Base-by-base conservation (phyloP, 2,329 filamentous ascomycete species). In the Hypoxylon sp. region DNA sequence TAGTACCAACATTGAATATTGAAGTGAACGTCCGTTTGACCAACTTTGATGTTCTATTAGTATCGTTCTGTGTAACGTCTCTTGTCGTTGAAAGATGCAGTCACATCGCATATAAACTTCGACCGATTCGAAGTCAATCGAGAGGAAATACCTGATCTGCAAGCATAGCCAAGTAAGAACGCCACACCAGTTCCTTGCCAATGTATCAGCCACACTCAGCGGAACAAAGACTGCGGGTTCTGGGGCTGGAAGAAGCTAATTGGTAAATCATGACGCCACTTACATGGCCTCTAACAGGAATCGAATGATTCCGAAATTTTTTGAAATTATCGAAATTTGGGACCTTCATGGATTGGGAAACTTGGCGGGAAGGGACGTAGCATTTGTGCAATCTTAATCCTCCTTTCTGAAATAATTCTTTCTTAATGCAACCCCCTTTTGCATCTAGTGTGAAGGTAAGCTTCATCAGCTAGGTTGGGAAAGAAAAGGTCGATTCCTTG, bases 241-340 rank as follows among this genome's bases (percentile, higher is more conserved):
- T 19, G 25, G 59, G 52, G 36, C 17, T 46, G 38, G 32, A 13
- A 46, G 48, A 41, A 55, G 32, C 49, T 55, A 55, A 66, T 66
- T 69, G 59, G 67, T 25, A 59, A 50, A 32, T 67, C 50, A 70
- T 67, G 64, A 70, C 64, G 67, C 67, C 64, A 70, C 64, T 62
- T 45, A 50, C 60, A 53, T 56, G 41, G 61, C 55, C 49, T 43
- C 19, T 23, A 53, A 43, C 45, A 11, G 57, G 46, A 50, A 70
- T 67, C 67, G 60, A 58, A 67, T 14, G 60, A 70, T 67, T 64
- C 34, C 11, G 48, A 62, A 59, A 58, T 56, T 69, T 68, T 61
- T 70, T 52, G 49, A 67, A 63, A 69, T 69, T 67, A 57, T 69
- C 41, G 46, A 64, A 67, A 60, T 56, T 65, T 63, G 45, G 52